Conservation (phyloP, 208 protist species). For the Trypanosoma melophagium region DNA sequence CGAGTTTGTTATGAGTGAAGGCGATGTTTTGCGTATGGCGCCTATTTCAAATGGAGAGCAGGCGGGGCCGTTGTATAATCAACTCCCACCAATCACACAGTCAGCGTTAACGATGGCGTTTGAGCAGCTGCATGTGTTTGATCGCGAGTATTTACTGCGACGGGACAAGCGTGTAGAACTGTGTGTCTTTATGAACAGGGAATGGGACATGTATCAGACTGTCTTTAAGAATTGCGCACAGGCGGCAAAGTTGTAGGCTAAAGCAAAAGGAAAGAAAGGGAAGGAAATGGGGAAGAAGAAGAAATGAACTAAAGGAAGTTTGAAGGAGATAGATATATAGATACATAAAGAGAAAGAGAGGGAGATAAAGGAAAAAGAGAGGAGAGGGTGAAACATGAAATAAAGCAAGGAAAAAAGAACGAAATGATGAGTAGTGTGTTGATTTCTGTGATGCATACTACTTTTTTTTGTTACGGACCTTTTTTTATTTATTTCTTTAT, state of each 20-base stretch:
- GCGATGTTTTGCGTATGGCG: slow-evolving; percentile 71
- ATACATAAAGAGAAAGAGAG: no score
- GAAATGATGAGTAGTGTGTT: no score
- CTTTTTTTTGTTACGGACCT: no score
- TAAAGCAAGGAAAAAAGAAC: no score
- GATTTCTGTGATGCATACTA: no score
- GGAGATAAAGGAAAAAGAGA: no score
- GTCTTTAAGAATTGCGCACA: slow-evolving; percentile 58
- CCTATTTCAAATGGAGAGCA: slow-evolving; percentile 65
- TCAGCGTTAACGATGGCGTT: slow-evolving; percentile 73
- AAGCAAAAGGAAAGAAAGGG: not conserved
- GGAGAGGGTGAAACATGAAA: no score
- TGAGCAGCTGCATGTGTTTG: slow-evolving; percentile 80
- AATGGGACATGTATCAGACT: slow-evolving; percentile 81
- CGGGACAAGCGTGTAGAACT: slow-evolving; percentile 75
- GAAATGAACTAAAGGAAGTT: no score
- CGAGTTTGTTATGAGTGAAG: slow-evolving; percentile 79
- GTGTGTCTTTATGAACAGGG: slow-evolving; percentile 87
- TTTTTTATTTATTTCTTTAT: no score
- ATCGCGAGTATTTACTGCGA: slow-evolving; percentile 75
- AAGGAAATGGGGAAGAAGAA: no score
- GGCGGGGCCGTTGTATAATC: slow-evolving; percentile 71
- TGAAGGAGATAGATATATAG: no score
- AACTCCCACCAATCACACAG: slow-evolving; percentile 70
- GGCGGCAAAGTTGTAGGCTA: slow-evolving; percentile 4